Evolutionary conservation across 148 eudicot species (phyloP).

Genomic region (Beta vulgaris): DNA sequence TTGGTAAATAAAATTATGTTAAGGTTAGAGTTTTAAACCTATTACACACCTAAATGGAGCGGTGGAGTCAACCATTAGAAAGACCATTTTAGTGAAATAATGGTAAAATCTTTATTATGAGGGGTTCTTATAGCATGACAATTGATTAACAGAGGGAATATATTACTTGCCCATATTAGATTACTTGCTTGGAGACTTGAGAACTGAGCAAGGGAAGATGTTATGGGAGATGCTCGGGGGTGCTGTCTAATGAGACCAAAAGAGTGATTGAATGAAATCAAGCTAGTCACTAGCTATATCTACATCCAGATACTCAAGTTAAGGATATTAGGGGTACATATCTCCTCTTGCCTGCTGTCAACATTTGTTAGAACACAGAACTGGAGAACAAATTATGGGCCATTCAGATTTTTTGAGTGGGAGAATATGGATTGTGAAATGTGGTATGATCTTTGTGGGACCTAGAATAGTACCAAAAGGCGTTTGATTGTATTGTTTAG

Average conservation of each 20-base stretch:
- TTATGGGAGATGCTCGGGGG: neutral
- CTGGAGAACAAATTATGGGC: neutral
- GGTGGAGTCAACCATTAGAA: neutral
- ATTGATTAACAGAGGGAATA: neutral
- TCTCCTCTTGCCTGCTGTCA: neutral
- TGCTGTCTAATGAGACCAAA: neutral
- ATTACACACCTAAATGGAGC: neutral
- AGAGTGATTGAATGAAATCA: neutral
- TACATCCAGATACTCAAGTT: slow-evolving; percentile 5
- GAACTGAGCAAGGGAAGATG: neutral
- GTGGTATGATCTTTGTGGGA: neutral
- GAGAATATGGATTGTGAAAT: neutral
- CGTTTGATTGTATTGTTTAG: too few relatives aligned
- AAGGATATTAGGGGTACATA: neutral
- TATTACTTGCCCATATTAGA: neutral
- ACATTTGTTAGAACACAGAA: neutral
- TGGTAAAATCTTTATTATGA: neutral
- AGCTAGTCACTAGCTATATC: neutral
- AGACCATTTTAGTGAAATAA: neutral
- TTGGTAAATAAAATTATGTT: neutral
- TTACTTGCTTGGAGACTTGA: neutral
- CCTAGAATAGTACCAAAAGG: too few relatives aligned
- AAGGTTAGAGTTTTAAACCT: neutral
- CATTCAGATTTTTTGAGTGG: neutral
- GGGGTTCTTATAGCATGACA: neutral